Percentiles rank a stretch among this genome's conserved stretches.
These are phyloP conservation scores for Curvularia hawaiiensis DNA, from an alignment of 2,329 filamentous ascomycete species.

Conservation along the genomic window DNA sequence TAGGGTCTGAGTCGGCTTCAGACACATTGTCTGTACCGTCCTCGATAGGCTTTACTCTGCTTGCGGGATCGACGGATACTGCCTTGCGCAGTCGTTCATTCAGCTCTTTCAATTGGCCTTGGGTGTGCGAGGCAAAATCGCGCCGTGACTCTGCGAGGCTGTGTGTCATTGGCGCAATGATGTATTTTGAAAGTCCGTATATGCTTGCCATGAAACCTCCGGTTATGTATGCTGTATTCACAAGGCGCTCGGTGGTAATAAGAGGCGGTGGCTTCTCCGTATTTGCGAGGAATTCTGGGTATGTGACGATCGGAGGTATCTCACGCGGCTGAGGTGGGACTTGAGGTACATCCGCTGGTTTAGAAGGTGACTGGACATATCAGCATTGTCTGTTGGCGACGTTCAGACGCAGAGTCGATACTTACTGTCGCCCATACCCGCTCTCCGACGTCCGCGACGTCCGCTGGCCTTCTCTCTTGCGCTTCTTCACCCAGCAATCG, in stretches of 20 bases:
- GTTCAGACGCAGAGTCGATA: not conserved
- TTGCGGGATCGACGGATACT: constrained; percentile 66
- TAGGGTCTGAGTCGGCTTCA: constrained; percentile 65
- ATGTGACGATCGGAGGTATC: constrained; percentile 67
- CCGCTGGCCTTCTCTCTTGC: constrained; percentile 17
- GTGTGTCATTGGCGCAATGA: constrained; percentile 67
- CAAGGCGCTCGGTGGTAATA: constrained; percentile 61
- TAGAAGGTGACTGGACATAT: constrained; percentile 26
- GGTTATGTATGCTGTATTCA: constrained; percentile 62
- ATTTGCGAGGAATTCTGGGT: constrained; percentile 68
- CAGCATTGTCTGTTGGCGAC: constrained; percentile 7
- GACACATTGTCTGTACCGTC: constrained; percentile 49
- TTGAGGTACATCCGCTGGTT: constrained; percentile 19
- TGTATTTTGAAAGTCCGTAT: constrained; percentile 73
- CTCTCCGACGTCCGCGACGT: constrained; percentile 31
- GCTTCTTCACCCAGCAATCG: constrained; percentile 58
- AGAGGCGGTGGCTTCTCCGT: constrained; percentile 63
- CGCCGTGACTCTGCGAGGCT: constrained; percentile 61
- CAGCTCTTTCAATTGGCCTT: constrained; percentile 58
- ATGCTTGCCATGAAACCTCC: constrained; percentile 62
- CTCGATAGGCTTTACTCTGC: constrained; percentile 34
- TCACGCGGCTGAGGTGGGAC: constrained; percentile 44
- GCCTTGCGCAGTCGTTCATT: constrained; percentile 62
- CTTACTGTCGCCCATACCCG: constrained; percentile 39
- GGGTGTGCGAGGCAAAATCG: constrained; percentile 60